A percentile compares a stretch with the other conserved stretches of the same genome.
Conservation (phyloP, 2,329 filamentous ascomycete species). For the Kalmusia sp. region DNA sequence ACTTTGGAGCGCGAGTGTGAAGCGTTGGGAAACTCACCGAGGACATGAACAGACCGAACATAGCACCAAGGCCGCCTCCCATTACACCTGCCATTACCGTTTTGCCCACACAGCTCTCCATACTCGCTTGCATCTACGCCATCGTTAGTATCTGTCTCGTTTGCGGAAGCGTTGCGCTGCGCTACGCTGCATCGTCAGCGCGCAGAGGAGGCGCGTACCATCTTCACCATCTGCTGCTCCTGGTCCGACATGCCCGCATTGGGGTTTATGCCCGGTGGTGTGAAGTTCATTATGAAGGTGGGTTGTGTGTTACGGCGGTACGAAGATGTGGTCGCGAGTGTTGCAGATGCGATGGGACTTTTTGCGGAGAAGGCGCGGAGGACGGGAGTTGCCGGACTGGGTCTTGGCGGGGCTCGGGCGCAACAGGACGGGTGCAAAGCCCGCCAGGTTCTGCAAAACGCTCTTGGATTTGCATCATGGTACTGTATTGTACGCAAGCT, state of each 20-base stretch:
- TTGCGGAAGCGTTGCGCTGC: not conserved
- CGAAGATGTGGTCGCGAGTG: too few relatives aligned
- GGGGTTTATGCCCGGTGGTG: constrained; percentile 39
- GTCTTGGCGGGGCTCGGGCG: constrained; percentile 24
- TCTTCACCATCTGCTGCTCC: constrained; percentile 58
- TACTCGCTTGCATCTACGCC: constrained; percentile 76
- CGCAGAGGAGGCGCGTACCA: constrained; percentile 47
- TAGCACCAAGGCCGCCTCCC: constrained; percentile 91
- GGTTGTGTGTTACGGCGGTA: not conserved
- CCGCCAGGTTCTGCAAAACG: too few relatives aligned
- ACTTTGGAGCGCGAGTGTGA: not conserved
- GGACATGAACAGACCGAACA: constrained; percentile 98
- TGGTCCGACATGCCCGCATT: constrained; percentile 51
- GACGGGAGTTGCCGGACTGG: constrained; percentile 35
- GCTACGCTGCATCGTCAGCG: too few relatives aligned
- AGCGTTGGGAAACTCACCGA: constrained; percentile 67
- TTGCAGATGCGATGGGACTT: constrained; percentile 28
- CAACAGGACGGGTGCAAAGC: not conserved
- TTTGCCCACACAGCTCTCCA: constrained; percentile 94
- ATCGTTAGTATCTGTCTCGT: not conserved
- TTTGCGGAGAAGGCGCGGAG: constrained; percentile 46
- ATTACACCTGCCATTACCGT: constrained; percentile 88
- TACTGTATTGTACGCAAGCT: too few relatives aligned
- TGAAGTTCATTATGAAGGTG: constrained; percentile 38
- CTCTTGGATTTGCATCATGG: too few relatives aligned